Base-by-base conservation (phyloP, 768 basidiomycete genomes). In the Termitomyces sp. region DNA sequence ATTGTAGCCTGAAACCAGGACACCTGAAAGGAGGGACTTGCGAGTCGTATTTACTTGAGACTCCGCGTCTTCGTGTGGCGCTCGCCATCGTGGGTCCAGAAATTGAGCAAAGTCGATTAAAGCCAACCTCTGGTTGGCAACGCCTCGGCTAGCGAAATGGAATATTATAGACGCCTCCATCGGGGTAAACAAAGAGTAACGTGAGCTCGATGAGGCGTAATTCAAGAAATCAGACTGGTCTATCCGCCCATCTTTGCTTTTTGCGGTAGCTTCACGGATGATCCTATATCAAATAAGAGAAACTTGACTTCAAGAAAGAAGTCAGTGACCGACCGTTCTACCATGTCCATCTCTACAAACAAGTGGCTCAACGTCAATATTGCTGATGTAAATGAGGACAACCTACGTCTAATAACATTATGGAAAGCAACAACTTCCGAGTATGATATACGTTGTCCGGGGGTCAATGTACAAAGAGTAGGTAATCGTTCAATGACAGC, bases 91-190 rank as follows among this genome's bases (percentile, higher is more conserved):
- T 15, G 95, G 91, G 68, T 98, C 95, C 53, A 98, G 74, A 23
- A 98, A 73, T 65, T 95, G 92, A 19, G 87, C 92, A 71, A 99
- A 99, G 70, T 99, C 97, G 44, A 91, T 72, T 40, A 96, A 72
- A 10, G 93, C 83, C 51, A 99, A 80, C 21, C 94, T 82, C 64
- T 86, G 83, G 47, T 75, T 75, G 3, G 76, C 73, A 45, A 78
- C 74, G 14, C 94, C 95, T 47, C 94, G 83, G 12, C 91, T 87
- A 28, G 94, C 94, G 73, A 98, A 98, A 71, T 99, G 96, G 75
- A 98, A 99, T 65, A 99, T 86, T 66, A 98, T 97, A 53, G 89
- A 84, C n/a, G 90, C 93, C 71, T 98, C 96, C 91, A 98, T 96
- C 4, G 96, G 96, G 0, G 94, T 95, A 71, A 98, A 98, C 52